Conservation (phyloP, 192 early-diverging fungal species). For the Linnemannia hyalina region DNA sequence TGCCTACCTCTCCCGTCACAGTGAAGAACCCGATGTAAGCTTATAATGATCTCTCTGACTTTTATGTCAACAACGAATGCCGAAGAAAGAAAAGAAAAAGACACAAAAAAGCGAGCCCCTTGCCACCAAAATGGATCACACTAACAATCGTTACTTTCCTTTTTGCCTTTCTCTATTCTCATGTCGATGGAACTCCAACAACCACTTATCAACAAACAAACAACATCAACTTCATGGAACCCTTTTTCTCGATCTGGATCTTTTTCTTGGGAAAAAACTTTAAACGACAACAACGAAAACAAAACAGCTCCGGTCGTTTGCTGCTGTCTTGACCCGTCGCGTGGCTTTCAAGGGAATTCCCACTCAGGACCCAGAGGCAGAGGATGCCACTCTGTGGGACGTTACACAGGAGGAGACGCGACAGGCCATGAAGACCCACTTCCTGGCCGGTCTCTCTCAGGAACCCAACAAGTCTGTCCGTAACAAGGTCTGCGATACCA, state of each 20-base stretch:
- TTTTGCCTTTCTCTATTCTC: slow-evolving; percentile 15
- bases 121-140: slow-evolving; percentile 11
- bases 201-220: slow-evolving; percentile 11
- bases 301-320: slow-evolving; percentile 65
- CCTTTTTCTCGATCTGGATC: slow-evolving; percentile 3
- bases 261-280: neutral
- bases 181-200: slow-evolving; percentile 10
- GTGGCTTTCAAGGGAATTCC: slow-evolving; percentile 68
- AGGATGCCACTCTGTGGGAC: slow-evolving; percentile 73
- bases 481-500: slow-evolving; percentile 95
- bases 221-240: neutral
- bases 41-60: neutral
- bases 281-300: neutral
- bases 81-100: neutral
- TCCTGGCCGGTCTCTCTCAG: slow-evolving; percentile 82
- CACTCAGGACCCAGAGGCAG: slow-evolving; percentile 55
- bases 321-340: slow-evolving; percentile 68
- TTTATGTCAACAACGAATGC: neutral
- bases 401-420: slow-evolving; percentile 74
- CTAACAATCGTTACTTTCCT: slow-evolving; percentile 9
- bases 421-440: slow-evolving; percentile 77
- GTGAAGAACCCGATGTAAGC: slow-evolving; percentile 56
- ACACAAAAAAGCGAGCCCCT: neutral
- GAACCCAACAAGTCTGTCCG: slow-evolving; percentile 82
- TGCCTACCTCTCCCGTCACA: slow-evolving; percentile 64